These are phyloP conservation scores for Viola pubescens DNA, from an alignment of 441 rosid genomes.

Conservation along the genomic window DNA sequence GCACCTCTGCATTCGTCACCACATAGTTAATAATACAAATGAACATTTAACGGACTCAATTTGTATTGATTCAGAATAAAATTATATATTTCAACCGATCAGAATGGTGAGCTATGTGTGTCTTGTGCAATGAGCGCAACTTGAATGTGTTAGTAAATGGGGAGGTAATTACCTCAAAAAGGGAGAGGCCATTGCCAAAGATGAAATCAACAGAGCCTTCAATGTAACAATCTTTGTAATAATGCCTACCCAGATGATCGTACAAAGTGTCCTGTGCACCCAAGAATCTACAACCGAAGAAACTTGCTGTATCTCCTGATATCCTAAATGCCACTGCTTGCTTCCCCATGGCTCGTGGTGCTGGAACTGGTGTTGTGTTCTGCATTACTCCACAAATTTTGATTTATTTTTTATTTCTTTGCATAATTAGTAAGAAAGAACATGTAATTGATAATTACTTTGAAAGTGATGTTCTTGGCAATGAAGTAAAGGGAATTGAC, in stretches of 20 bases:
- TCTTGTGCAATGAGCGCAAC: too few relatives aligned
- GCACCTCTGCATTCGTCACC: conserved; percentile 40
- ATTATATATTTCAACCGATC: too few relatives aligned
- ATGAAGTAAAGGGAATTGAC: conserved; percentile 83
- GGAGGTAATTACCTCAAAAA: conserved; percentile 56
- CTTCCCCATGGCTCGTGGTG: conserved; percentile 78
- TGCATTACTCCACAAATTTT: conserved; percentile 14
- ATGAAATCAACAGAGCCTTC: conserved; percentile 96
- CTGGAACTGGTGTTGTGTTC: conserved; percentile 88
- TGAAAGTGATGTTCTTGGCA: conserved; percentile 90
- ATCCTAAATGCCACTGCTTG: conserved; percentile 94
- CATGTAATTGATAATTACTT: conserved; percentile 30
- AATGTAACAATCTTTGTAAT: conserved; percentile 92
- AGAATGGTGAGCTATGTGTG: background rate
- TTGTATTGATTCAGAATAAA: too few relatives aligned
- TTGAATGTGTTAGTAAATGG: too few relatives aligned
- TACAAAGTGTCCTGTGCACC: conserved; percentile 96
- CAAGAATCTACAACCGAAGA: conserved; percentile 70
- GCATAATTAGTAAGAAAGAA: too few relatives aligned
- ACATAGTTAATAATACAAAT: too few relatives aligned
- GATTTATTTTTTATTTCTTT: too few relatives aligned
- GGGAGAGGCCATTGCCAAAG: conserved; percentile 89
- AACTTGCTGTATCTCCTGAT: conserved; percentile 82
- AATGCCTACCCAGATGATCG: conserved; percentile 89
- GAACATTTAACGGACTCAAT: too few relatives aligned